phyloP scores from a whole-genome alignment of 2,329 filamentous ascomycete genomes.

The Fusarium odoratissimum region DNA sequence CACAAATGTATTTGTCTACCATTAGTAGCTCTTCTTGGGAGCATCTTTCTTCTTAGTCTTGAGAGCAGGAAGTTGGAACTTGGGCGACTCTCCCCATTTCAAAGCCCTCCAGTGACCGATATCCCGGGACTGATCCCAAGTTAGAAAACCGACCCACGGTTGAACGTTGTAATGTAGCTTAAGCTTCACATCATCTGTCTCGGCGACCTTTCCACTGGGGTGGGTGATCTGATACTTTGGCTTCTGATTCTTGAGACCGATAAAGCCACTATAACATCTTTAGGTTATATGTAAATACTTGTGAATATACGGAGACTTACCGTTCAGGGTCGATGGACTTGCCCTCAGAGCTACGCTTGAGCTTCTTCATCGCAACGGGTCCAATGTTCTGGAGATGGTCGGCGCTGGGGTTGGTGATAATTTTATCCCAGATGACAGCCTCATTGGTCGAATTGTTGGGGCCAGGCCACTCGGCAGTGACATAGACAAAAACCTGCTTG shows the following conservation, averaged over 20 bases:
- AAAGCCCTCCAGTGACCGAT: slow-evolving; percentile 74
- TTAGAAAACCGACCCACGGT: slow-evolving; percentile 91
- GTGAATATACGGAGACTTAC: slow-evolving; percentile 50
- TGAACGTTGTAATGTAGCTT: slow-evolving; percentile 96
- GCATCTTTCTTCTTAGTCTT: slow-evolving; percentile 65
- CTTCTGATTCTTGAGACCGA: slow-evolving; percentile 84
- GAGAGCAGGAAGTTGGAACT: slow-evolving; percentile 73
- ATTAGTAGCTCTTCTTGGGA: slow-evolving; percentile 34
- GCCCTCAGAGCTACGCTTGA: slow-evolving; percentile 67
- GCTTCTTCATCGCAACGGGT: slow-evolving; percentile 70
- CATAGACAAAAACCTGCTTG: slow-evolving; percentile 96
- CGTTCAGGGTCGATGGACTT: slow-evolving; percentile 70
- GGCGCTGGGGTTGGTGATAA: slow-evolving; percentile 81
- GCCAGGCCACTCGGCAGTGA: slow-evolving; percentile 79
- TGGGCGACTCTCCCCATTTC: slow-evolving; percentile 71
- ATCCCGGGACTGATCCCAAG: slow-evolving; percentile 76
- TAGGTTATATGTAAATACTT: slow-evolving; percentile 2
- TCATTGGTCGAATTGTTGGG: slow-evolving; percentile 65
- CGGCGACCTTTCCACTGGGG: slow-evolving; percentile 80
- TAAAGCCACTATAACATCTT: slow-evolving; percentile 67
- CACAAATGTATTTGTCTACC: not conserved
- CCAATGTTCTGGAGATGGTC: slow-evolving; percentile 71
- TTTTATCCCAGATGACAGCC: slow-evolving; percentile 94
- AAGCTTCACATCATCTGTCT: slow-evolving; percentile 78
- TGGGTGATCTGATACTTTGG: slow-evolving; percentile 99